Evolutionary conservation across 1,284 basidiomycete species (phyloP).

Genomic region (Boletus semigastroideus): DNA sequence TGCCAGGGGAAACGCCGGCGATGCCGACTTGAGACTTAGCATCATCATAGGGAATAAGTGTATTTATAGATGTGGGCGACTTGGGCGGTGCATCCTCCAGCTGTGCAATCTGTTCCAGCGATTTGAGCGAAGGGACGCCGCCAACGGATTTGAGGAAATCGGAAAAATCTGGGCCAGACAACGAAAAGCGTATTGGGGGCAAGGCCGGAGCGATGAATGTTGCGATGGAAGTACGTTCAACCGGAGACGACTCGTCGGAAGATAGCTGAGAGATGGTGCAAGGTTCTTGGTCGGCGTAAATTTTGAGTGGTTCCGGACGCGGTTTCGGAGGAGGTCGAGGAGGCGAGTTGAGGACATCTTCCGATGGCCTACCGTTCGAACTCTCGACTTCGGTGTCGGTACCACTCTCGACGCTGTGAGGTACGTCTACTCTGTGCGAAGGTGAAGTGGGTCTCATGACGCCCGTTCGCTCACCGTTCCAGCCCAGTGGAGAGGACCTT

Average conservation of each 20-base stretch:
- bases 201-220: constrained; percentile 79
- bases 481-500: constrained; percentile 20
- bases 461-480: constrained; percentile 27
- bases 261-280: constrained; percentile 31
- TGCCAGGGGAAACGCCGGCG: neutral
- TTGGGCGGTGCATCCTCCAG: constrained; percentile 22
- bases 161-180: constrained; percentile 77
- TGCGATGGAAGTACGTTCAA: constrained; percentile 64
- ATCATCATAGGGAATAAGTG: constrained; percentile 37
- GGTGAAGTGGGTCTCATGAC: constrained; percentile 55
- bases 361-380: constrained; percentile 38
- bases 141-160: constrained; percentile 62
- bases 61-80: constrained; percentile 25
- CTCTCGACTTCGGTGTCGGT: constrained; percentile 64
- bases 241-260: constrained; percentile 50
- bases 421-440: constrained; percentile 63
- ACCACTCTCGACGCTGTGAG: constrained; percentile 69
- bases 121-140: constrained; percentile 42
- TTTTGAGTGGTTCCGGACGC: constrained; percentile 23
- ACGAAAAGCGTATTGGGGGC: constrained; percentile 80
- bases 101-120: constrained; percentile 44
- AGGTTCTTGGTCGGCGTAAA: constrained; percentile 23
- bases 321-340: constrained; percentile 54
- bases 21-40: neutral
- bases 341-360: constrained; percentile 36